phyloP scores from a whole-genome alignment of 2,329 filamentous ascomycete species.

The Aspergillus quadricinctus region DNA sequence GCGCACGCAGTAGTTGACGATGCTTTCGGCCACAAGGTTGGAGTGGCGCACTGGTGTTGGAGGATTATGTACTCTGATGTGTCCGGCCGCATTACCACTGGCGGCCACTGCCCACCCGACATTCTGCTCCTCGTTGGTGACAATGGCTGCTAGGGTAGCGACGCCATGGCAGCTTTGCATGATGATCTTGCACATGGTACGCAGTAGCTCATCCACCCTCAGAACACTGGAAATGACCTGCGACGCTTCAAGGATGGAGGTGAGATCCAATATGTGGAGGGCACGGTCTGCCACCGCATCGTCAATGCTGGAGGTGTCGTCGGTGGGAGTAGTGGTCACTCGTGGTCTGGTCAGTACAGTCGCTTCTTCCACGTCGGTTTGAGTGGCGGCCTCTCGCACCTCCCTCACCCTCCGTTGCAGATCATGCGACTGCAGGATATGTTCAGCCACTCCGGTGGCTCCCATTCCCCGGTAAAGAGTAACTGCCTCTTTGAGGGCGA shows the following conservation, averaged over 20 bases:
- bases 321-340: too few species aligned
- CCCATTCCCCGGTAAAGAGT: too few species aligned
- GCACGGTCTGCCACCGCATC: slow-evolving; percentile 35
- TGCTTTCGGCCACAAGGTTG: slow-evolving; percentile 49
- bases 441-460: too few species aligned
- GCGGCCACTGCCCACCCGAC: slow-evolving; percentile 57
- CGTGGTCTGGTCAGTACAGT: too few species aligned
- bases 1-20: slow-evolving; percentile 58
- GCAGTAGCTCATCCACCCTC: slow-evolving; percentile 58
- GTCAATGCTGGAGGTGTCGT: too few species aligned
- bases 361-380: too few species aligned
- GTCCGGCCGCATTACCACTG: slow-evolving; percentile 33
- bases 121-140: slow-evolving; percentile 55
- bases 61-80: too few species aligned
- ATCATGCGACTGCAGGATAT: too few species aligned
- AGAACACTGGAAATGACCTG: slow-evolving; percentile 63
- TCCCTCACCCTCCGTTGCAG: too few species aligned
- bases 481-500: too few species aligned
- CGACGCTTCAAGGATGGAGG: slow-evolving; percentile 60
- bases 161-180: slow-evolving; percentile 59
- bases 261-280: slow-evolving; percentile 60
- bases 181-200: slow-evolving; percentile 62
- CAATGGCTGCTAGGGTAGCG: slow-evolving; percentile 54
- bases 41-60: too few species aligned
- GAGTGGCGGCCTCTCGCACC: too few species aligned